A percentile compares a stretch with the other conserved stretches of the same genome.
These are phyloP conservation scores for Yamadazyma friedrichii DNA, from an alignment of 1,139 yeast species.

Conservation along the genomic window DNA sequence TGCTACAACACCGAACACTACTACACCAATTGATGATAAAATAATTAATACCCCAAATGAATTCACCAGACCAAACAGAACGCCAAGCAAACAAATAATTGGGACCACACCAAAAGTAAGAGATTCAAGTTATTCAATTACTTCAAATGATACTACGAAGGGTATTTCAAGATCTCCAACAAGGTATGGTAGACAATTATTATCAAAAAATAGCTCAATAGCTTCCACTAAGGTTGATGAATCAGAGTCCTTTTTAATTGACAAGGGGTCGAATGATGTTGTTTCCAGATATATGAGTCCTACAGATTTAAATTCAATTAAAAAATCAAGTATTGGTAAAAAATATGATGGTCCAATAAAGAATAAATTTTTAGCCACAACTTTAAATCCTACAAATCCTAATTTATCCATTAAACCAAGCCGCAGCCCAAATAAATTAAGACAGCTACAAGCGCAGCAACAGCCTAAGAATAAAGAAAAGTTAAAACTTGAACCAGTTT, in stretches of 20 bases:
- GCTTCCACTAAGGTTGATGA: slow-evolving; percentile 12
- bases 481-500: slow-evolving; percentile 11
- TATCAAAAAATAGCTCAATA: slow-evolving; percentile 11
- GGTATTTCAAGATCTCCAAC: slow-evolving; percentile 16
- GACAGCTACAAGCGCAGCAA: not conserved
- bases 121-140: slow-evolving; percentile 5
- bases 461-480: slow-evolving; percentile 1
- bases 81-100: slow-evolving; percentile 8
- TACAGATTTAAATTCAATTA: slow-evolving; percentile 32
- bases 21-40: slow-evolving; percentile 2
- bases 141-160: slow-evolving; percentile 10
- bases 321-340: slow-evolving; percentile 11
- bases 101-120: not conserved
- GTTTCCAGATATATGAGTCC: slow-evolving; percentile 17
- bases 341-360: slow-evolving; percentile 6
- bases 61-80: slow-evolving; percentile 7
- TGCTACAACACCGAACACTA: not conserved
- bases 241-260: slow-evolving; percentile 2
- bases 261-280: slow-evolving; percentile 2
- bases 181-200: slow-evolving; percentile 9
- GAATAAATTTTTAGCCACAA: slow-evolving; percentile 8
- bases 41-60: not conserved
- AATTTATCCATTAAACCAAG: slow-evolving; percentile 6
- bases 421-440: slow-evolving; percentile 1
- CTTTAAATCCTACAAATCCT: slow-evolving; percentile 10